A percentile compares a stretch with the other conserved stretches of the same genome.
phyloP scores from a whole-genome alignment of 2,329 filamentous ascomycete species.

The Phialophora verrucosa region DNA sequence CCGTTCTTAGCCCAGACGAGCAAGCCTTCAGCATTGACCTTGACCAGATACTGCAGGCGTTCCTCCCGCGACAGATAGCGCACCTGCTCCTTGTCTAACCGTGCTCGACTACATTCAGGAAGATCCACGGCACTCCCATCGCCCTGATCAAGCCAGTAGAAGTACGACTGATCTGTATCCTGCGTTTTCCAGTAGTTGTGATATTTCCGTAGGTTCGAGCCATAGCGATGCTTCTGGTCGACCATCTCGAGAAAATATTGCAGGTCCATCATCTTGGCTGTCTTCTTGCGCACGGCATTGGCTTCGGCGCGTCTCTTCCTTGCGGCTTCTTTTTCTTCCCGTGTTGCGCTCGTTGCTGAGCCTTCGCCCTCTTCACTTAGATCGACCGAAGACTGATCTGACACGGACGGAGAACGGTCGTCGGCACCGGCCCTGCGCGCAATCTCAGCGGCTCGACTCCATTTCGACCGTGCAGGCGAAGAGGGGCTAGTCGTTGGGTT shows the following conservation, averaged over 20 bases:
- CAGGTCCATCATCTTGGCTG: constrained; percentile 79
- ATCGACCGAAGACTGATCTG: constrained; percentile 42
- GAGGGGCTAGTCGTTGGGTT: constrained; percentile 20
- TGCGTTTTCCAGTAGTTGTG: constrained; percentile 82
- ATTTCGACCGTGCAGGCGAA: constrained; percentile 67
- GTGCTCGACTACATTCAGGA: constrained; percentile 72
- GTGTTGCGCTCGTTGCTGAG: constrained; percentile 38
- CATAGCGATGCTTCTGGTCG: constrained; percentile 84
- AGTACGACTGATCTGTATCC: constrained; percentile 84
- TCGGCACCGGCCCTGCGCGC: constrained; percentile 75
- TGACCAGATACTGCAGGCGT: constrained; percentile 78
- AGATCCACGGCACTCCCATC: constrained; percentile 74
- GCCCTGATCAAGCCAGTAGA: constrained; percentile 89
- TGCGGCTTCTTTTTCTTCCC: constrained; percentile 45
- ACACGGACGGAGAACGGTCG: constrained; percentile 49
- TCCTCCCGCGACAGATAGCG: constrained; percentile 85
- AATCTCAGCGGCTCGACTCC: constrained; percentile 75
- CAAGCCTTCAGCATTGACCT: constrained; percentile 73
- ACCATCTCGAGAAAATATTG: constrained; percentile 89
- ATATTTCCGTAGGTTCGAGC: constrained; percentile 79
- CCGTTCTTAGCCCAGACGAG: constrained; percentile 90
- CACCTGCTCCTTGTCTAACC: constrained; percentile 77
- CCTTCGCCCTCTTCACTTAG: constrained; percentile 50
- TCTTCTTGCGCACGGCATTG: constrained; percentile 65
- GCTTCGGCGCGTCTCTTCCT: constrained; percentile 52